Base-by-base conservation (phyloP, 2,329 filamentous ascomycete genomes). In the Scedosporium dehoogii region DNA sequence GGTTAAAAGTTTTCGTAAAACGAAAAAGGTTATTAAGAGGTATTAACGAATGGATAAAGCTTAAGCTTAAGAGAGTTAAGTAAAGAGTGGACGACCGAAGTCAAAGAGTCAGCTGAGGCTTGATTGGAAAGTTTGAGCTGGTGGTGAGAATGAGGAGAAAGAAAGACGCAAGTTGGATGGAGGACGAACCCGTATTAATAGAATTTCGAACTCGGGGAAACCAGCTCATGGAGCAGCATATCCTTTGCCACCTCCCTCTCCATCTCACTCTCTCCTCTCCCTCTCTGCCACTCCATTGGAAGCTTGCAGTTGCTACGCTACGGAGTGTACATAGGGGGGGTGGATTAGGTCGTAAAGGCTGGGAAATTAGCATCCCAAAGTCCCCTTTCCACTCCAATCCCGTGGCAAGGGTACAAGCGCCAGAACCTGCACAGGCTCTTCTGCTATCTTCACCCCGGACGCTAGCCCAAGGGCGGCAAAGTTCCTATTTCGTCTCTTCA, bases 41-140 rank as follows among this genome's bases (percentile, higher is more conserved):
- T 55, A 61, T 61, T 70, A 74, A 71, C 71, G 73, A 72, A 64
- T 69, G 72, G 63, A 65, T 64, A 65, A 72, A 72, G 71, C 69
- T 61, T 63, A 68, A 70, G 69, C 72, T 72, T 73, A 68, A 66
- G 62, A 63, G 51, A 41, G 62, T 69, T 64, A 66, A 38, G 71
- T 70, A 80, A 82, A 79, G 80, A 82, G 75, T 81, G 80, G 80
- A 82, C 80, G 80, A 82, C 80, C 79, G 78, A 80, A 76, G 79
- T 81, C 79, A 82, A 75, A 68, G 65, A 64, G 62, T 58, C 59
- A 58, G 63, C 65, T 70, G 75, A 76, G 75, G 75, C 70, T 72
- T 68, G 71, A 69, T 67, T 69, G 66, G 70, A 73, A 75, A 76
- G 75, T 78, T 38, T 73, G 71, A 74, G 72, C 73, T 73, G 78